Base-by-base conservation (phyloP, 768 basidiomycete genomes). In the Postia placenta region DNA sequence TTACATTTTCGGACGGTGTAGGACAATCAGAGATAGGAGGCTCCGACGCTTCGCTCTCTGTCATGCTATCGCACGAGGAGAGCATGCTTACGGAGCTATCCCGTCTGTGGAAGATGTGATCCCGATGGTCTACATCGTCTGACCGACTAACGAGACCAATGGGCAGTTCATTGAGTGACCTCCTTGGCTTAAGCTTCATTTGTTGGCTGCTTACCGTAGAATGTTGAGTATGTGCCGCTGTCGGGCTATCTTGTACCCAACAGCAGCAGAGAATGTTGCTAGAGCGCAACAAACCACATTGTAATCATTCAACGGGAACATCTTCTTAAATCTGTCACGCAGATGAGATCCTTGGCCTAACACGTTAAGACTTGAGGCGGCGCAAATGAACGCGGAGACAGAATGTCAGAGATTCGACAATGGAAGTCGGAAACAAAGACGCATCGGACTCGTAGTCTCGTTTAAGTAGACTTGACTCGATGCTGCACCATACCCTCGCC, bases 221-320 rank as follows among this genome's bases (percentile, higher is more conserved):
- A n/a, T 20, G 24, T 25, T 27, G 9, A 46, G 23, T 22, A 20
- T 50, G 11, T 49, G 56, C 17, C 54, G 52, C 30, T 38, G 47
- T 23, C 53, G 53, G 12, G 57, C 50, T 25, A 56, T 49, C 20
- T 47, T 46, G 50, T 61, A 61, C 24, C 62, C 62, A 17, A 61
- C 57, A 12, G 60, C 62, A 11, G 60, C 60, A 26, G 62, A 60
- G 38, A 61, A 35, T 3, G 60, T 63, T 3, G 62, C 62, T 17
- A 61, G 45, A 12, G 62, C 62, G 49, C 58, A 55, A 17, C 55
- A 57, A 4, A 61, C 55, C 48, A 61, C 23, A 40, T 61, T 59
- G 52, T 61, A 58, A 47, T 63, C 60, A 51, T 57, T 56, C 41
- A 61, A 41, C 3, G 53, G 60, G 27, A 60, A 57, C 60, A 61